Conservation (phyloP, 225 moss, liverwort and hornwort species). For the Takakia lepidozioides region DNA sequence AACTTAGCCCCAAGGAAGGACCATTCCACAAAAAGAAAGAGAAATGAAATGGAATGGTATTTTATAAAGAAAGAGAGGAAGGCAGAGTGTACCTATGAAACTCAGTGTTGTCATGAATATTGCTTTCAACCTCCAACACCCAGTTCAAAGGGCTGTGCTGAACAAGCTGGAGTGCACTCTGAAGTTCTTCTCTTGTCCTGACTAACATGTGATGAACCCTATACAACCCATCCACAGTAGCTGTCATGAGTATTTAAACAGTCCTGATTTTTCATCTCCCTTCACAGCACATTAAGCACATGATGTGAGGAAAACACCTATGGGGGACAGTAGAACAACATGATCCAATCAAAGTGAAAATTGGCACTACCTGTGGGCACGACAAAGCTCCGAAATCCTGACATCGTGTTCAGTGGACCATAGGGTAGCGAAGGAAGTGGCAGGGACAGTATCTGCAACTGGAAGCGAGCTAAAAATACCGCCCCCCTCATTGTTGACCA, state of each 20-base stretch:
- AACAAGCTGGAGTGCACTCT: conserved; percentile 56
- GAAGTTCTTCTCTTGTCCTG: conserved; percentile 67
- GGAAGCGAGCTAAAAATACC: conserved; percentile 96
- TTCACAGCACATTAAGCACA: no score
- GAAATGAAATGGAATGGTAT: no score
- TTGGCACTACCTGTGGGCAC: conserved; percentile 80
- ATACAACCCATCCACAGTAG: no score
- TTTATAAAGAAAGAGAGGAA: no score
- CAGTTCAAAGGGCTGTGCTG: conserved; percentile 62
- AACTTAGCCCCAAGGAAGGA: no score
- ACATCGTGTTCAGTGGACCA: conserved; percentile 77
- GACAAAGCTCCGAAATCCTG: conserved; percentile 61
- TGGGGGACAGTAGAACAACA: no score
- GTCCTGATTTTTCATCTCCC: no score
- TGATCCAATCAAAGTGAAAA: no score
- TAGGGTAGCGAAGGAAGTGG: conserved; percentile 58
- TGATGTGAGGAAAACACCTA: no score
- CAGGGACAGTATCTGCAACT: conserved; percentile 46
- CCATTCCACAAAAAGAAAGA: no score
- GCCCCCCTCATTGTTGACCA: conserved; percentile 93
- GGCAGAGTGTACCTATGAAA: no score
- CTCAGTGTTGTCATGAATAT: conserved; percentile 63
- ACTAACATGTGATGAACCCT: conserved; percentile 69
- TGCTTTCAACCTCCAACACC: conserved; percentile 91
- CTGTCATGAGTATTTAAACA: no score